Evolutionary conservation across 1,139 yeast species (phyloP).

Genomic region (Williopsis jadinii): DNA sequence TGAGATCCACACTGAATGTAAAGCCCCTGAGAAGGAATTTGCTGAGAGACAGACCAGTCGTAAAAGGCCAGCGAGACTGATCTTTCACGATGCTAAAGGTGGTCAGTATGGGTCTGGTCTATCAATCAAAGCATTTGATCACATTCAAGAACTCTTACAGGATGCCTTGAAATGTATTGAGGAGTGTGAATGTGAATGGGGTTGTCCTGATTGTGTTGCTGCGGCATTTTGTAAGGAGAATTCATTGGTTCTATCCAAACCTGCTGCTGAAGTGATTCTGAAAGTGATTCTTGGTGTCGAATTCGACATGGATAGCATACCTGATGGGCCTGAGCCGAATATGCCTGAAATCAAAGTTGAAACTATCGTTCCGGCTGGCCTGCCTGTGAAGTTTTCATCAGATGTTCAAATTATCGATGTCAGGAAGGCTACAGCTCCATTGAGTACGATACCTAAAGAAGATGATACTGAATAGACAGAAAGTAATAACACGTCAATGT

Average conservation of each 20-base stretch:
- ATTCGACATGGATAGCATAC: constrained; percentile 46
- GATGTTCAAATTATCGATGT: constrained; percentile 53
- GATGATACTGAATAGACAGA: background rate
- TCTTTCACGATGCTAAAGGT: constrained; percentile 78
- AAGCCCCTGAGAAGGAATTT: constrained; percentile 94
- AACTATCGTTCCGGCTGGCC: constrained; percentile 50
- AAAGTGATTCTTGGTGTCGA: constrained; percentile 39
- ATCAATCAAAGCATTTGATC: constrained; percentile 70
- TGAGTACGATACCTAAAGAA: constrained; percentile 13
- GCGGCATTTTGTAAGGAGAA: constrained; percentile 74
- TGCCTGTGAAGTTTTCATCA: constrained; percentile 47
- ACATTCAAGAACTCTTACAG: constrained; percentile 55
- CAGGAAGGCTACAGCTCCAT: constrained; percentile 22
- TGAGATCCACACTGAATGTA: constrained; percentile 87
- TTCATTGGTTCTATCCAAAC: constrained; percentile 77
- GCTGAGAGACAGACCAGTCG: constrained; percentile 63
- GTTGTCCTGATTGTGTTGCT: constrained; percentile 86
- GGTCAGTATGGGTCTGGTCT: constrained; percentile 77
- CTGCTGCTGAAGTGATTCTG: constrained; percentile 73
- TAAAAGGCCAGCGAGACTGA: constrained; percentile 76
- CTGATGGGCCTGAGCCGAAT: constrained; percentile 80
- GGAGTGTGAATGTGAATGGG: constrained; percentile 73
- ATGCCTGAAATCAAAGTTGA: constrained; percentile 64
- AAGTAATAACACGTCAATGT: too few species aligned
- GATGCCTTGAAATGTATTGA: constrained; percentile 53